These are phyloP conservation scores for Candida germanica DNA, from an alignment of 805 yeast species.

Conservation along the genomic window DNA sequence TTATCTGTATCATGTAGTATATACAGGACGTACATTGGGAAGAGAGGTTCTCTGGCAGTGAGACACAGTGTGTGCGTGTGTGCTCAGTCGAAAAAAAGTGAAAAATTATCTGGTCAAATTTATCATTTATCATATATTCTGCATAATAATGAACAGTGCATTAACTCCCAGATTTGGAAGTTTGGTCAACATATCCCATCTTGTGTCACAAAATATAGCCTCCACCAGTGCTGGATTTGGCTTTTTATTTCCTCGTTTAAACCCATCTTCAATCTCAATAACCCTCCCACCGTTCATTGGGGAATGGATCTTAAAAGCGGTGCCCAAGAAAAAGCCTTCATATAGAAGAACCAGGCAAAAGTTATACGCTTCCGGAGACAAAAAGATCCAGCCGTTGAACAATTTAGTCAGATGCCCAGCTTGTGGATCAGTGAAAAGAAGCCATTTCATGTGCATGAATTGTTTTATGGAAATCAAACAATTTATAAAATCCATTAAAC, in stretches of 20 bases:
- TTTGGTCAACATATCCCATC: too few relatives aligned
- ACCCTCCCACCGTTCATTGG: slow-evolving; percentile 21
- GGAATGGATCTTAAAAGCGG: slow-evolving; percentile 77
- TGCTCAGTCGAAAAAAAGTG: too few relatives aligned
- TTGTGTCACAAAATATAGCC: too few relatives aligned
- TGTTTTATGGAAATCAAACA: slow-evolving; percentile 81
- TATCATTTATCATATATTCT: too few relatives aligned
- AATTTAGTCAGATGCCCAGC: slow-evolving; percentile 90
- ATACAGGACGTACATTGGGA: too few relatives aligned
- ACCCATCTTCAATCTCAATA: slow-evolving; percentile 2
- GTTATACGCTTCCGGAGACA: slow-evolving; percentile 77
- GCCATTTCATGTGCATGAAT: slow-evolving; percentile 89
- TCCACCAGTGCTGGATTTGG: slow-evolving; percentile 2
- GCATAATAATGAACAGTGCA: too few relatives aligned
- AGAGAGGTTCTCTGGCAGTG: too few relatives aligned
- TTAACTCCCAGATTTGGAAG: too few relatives aligned
- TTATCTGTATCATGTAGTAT: too few relatives aligned
- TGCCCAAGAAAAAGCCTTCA: slow-evolving; percentile 90
- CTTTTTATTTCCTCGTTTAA: slow-evolving; percentile 4
- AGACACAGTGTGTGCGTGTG: too few relatives aligned
- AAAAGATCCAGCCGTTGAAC: slow-evolving; percentile 71
- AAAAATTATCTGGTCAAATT: too few relatives aligned
- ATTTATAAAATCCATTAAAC: slow-evolving; percentile 59
- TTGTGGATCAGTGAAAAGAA: slow-evolving; percentile 88
- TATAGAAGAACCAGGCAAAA: slow-evolving; percentile 82